A percentile compares a stretch with the other conserved stretches of the same genome.
phyloP scores from a whole-genome alignment of 2,329 filamentous ascomycete species.

The Lasiodiplodia gonubiensis region DNA sequence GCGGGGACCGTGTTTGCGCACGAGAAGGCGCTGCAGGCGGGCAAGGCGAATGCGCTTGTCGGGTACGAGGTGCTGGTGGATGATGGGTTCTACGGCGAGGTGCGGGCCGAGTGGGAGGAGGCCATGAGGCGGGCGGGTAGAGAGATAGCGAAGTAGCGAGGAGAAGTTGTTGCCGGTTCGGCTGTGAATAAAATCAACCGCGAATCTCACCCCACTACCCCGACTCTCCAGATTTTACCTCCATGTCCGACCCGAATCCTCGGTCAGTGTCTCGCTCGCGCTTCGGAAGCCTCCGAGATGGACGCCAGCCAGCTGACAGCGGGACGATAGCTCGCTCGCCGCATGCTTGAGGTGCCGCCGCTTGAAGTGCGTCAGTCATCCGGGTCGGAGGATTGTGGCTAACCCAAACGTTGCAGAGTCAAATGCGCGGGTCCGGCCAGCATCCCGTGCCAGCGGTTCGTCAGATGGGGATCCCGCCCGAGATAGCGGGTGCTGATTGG shows the following conservation, averaged over 20 bases:
- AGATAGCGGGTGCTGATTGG: background rate
- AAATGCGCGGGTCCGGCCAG: conserved; percentile 12
- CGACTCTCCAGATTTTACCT: too few relatives aligned
- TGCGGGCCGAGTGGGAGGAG: conserved; percentile 29
- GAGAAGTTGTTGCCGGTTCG: background rate
- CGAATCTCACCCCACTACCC: background rate
- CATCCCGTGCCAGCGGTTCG: conserved; percentile 8
- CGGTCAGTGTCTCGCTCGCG: background rate
- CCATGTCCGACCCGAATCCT: conserved; percentile 5
- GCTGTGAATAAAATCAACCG: background rate
- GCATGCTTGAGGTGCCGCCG: conserved; percentile 12
- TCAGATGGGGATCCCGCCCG: background rate
- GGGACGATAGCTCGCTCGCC: background rate
- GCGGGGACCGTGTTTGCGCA: conserved; percentile 30
- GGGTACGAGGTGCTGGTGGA: conserved; percentile 29
- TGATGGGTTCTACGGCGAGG: conserved; percentile 25
- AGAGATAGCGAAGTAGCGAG: background rate
- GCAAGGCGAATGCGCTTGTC: conserved; percentile 30
- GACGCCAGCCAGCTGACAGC: background rate
- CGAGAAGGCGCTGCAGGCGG: conserved; percentile 32
- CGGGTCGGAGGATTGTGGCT: conserved; percentile 1
- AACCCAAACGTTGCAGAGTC: background rate
- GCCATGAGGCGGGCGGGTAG: conserved; percentile 21
- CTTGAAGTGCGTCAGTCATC: background rate
- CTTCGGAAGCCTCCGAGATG: background rate